Base-by-base conservation (phyloP, 371 early-diverging fungal genomes). In the Syncephalastrum contaminatum region DNA sequence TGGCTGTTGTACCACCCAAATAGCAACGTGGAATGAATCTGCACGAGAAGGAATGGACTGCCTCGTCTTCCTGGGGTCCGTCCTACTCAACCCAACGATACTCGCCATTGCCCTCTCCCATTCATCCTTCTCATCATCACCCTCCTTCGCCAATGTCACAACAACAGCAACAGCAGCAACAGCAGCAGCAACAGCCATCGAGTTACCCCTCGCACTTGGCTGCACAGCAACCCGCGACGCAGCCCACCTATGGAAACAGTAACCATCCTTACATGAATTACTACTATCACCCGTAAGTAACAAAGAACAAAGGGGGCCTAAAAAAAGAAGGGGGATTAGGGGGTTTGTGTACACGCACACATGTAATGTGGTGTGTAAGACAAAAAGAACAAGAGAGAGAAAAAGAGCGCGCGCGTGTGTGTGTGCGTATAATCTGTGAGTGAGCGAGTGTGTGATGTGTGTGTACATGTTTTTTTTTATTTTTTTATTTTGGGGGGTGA, bases 1-100 rank as follows among this genome's bases (percentile, higher is more conserved):
- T 51, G 12, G 36, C 41, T 41, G 36, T 30, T 30, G 36, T 30
- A 30, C 36, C 36, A 30, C 36, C 36, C 36, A 30, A 30, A 30
- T 25, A 30, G 10, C 10, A 30, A 30, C 36, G 36, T 30, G 51
- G 50, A 60, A 60, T 60, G 60, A 49, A 53, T 46, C 36, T 55
- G 16, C 60, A 60, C 40, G 60, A 60, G 20, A 60, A 60, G 55
- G 54, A 60, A 48, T 60, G 60, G 60, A 50, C 51, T 20, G 41
- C 44, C 15, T 40, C 54, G 44, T 21, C 60, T 20, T 44, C 51
- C 51, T 58, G 51, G 58, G 58, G 58, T 44, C 25, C 42, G 16
- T 41, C 59, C 36, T 53, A 53, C 48, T 52, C 59, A 13, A 47
- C 53, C n/a, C 59, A 59, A 19, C 52, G 56, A 10, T 53, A 56